A percentile compares a stretch with the other conserved stretches of the same genome.
Conservation (phyloP, 2,329 filamentous ascomycete species). For the Ceratocystis colombiana region DNA sequence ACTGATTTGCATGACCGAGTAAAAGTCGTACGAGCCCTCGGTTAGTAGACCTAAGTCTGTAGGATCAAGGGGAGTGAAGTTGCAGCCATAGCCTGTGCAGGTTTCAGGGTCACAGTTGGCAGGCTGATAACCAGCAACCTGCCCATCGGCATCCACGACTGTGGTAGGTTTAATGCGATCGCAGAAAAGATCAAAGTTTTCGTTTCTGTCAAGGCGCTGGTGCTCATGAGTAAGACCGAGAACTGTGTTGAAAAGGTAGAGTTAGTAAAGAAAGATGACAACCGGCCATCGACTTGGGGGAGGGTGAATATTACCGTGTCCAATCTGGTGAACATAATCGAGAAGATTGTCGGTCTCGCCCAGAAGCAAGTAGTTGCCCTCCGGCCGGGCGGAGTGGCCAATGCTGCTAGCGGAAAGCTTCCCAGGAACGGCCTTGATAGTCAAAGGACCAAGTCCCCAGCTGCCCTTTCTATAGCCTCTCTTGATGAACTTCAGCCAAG, state of each 20-base stretch:
- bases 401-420: conserved; percentile 19
- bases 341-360: conserved; percentile 7
- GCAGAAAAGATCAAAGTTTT: conserved; percentile 20
- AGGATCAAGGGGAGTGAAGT: conserved; percentile 15
- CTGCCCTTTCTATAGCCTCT: conserved; percentile 4
- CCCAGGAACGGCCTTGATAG: conserved; percentile 11
- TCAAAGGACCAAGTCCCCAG: conserved; percentile 9
- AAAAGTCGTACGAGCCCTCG: conserved; percentile 17
- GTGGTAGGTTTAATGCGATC: conserved; percentile 9
- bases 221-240: conserved; percentile 22
- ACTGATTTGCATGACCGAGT: conserved; percentile 24
- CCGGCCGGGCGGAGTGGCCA: background rate
- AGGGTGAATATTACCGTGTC: conserved; percentile 21
- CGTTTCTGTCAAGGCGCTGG: conserved; percentile 19
- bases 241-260: conserved; percentile 8
- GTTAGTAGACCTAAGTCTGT: background rate
- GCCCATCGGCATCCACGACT: background rate
- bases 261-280: background rate
- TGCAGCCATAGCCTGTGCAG: conserved; percentile 25
- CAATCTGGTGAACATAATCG: conserved; percentile 24
- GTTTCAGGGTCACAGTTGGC: conserved; percentile 12
- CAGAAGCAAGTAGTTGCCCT: conserved; percentile 20
- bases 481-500: conserved; percentile 21
- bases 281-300: no score
- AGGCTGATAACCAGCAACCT: background rate